phyloP scores from a whole-genome alignment of 106 monocot genomes.

The Dendrobium catenatum region DNA sequence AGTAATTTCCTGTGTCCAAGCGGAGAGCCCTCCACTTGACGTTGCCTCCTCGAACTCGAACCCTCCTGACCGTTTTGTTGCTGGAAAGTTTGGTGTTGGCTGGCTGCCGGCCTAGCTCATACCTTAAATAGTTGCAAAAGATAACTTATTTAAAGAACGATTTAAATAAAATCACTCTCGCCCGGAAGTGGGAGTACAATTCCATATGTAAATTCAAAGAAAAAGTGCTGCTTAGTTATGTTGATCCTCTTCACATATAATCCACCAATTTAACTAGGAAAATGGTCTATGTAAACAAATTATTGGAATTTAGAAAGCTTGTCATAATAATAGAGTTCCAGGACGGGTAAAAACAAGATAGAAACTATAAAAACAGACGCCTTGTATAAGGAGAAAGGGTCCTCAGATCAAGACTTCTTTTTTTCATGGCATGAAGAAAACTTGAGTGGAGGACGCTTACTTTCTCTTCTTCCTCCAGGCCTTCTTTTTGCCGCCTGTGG shows the following conservation, averaged over 20 bases:
- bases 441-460: neutral
- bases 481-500: conserved; percentile 31
- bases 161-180: neutral
- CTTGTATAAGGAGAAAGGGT: neutral
- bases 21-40: conserved; percentile 86
- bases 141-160: neutral
- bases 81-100: conserved; percentile 82
- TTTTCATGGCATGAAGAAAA: neutral
- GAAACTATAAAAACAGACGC: too few species aligned
- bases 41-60: conserved; percentile 80
- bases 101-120: conserved; percentile 58
- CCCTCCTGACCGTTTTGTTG: conserved; percentile 85
- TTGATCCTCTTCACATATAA: neutral
- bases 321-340: neutral
- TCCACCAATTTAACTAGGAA: neutral
- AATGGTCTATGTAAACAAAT: neutral
- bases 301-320: neutral
- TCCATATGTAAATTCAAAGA: neutral
- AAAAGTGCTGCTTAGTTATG: neutral
- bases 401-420: neutral
- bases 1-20: conserved; percentile 82
- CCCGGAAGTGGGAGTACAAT: neutral
- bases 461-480: conserved; percentile 34
- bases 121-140: conserved; percentile 19
- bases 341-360: too few species aligned